phyloP scores from a whole-genome alignment of 2,329 filamentous ascomycete genomes.

The Salinomyces thailandicus region DNA sequence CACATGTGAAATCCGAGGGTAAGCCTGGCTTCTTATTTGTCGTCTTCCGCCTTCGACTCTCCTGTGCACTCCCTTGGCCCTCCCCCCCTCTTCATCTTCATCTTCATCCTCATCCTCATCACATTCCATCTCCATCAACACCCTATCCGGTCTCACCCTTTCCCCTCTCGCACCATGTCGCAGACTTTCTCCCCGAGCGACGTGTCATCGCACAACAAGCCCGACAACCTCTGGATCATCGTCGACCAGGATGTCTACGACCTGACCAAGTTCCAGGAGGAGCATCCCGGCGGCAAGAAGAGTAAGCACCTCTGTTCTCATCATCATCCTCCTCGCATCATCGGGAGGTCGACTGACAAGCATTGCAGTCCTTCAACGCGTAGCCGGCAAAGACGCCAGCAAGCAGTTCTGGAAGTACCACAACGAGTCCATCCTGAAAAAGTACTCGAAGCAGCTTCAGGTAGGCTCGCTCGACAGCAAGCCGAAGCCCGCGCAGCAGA shows the following conservation, averaged over 20 bases:
- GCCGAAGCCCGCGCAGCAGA: slow-evolving; percentile 42
- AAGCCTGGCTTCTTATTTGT: not conserved
- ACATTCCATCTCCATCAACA: too few relatives aligned
- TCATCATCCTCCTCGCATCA: not conserved
- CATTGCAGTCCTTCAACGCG: slow-evolving; percentile 50
- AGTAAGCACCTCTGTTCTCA: too few relatives aligned
- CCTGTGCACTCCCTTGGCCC: not conserved
- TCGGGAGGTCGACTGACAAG: not conserved
- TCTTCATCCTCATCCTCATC: not conserved
- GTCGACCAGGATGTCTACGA: slow-evolving; percentile 96
- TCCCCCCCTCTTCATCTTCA: not conserved
- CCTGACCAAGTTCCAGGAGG: slow-evolving; percentile 55
- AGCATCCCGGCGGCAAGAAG: slow-evolving; percentile 51
- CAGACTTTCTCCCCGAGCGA: slow-evolving; percentile 75
- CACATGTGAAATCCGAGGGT: slow-evolving; percentile 1
- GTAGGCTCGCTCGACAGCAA: slow-evolving; percentile 84
- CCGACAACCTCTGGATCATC: slow-evolving; percentile 75
- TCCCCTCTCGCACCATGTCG: slow-evolving; percentile 68
- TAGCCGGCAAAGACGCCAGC: slow-evolving; percentile 56
- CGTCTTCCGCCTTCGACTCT: not conserved
- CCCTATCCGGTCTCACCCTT: not conserved
- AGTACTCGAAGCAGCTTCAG: slow-evolving; percentile 69
- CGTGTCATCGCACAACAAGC: slow-evolving; percentile 85
- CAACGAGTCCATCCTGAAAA: slow-evolving; percentile 69
- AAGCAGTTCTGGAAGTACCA: slow-evolving; percentile 66